phyloP scores from a whole-genome alignment of 345 rosid species.

The Clarkia xantiana region DNA sequence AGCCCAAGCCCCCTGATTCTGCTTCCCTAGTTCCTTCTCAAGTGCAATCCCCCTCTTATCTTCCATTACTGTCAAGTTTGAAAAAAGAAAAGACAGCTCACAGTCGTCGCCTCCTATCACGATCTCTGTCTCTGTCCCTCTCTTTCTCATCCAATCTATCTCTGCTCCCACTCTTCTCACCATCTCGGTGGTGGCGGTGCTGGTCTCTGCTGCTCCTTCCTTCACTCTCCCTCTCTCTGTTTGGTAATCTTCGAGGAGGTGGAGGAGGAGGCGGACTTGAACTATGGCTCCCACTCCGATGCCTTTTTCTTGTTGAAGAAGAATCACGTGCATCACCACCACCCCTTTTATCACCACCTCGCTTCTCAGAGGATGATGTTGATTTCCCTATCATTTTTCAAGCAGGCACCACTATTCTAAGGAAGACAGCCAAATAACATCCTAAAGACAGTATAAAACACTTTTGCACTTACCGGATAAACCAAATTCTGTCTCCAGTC shows the following conservation, averaged over 20 bases:
- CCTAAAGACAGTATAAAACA: neutral
- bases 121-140: slow-evolving; percentile 36
- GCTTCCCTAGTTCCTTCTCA: too few species aligned
- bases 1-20: too few species aligned
- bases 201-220: slow-evolving; percentile 30
- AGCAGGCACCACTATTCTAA: neutral
- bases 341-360: slow-evolving; percentile 55
- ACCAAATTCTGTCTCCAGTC: slow-evolving; percentile 69
- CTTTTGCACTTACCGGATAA: slow-evolving; percentile 10
- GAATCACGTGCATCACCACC: slow-evolving; percentile 47
- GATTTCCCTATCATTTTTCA: slow-evolving; percentile 5
- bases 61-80: too few species aligned
- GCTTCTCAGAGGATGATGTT: slow-evolving; percentile 12
- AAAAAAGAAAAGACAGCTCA: slow-evolving; percentile 4
- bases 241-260: too few species aligned
- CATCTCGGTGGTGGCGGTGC: slow-evolving; percentile 32
- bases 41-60: too few species aligned
- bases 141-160: slow-evolving; percentile 46
- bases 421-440: neutral
- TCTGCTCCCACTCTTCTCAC: slow-evolving; percentile 70
- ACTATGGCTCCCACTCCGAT: slow-evolving; percentile 52
- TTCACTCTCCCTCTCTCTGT: slow-evolving; percentile 34
- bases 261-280: slow-evolving; percentile 63
- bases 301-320: slow-evolving; percentile 64
- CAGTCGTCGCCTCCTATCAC: slow-evolving; percentile 50